phyloP scores from a whole-genome alignment of 2,329 filamentous ascomycete species.

The Dothiorella sarmentorum region DNA sequence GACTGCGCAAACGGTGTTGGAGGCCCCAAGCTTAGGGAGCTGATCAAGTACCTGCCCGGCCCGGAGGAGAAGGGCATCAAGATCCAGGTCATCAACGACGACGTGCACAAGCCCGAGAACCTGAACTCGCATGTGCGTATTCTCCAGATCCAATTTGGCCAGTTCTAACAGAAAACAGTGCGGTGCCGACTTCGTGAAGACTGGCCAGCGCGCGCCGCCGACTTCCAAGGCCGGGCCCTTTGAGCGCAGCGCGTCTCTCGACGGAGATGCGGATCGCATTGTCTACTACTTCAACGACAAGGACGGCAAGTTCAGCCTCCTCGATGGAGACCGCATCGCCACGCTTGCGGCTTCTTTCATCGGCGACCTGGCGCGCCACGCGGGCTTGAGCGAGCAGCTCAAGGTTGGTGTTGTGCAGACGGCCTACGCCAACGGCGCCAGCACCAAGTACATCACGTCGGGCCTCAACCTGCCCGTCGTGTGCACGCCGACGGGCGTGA shows the following conservation, averaged over 20 bases:
- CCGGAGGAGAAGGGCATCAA: conserved; percentile 67
- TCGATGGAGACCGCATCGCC: conserved; percentile 95
- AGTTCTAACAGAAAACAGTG: conserved; percentile 52
- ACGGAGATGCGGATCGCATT: conserved; percentile 92
- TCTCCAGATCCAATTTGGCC: background rate
- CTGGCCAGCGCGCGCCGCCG: conserved; percentile 84
- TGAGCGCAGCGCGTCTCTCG: conserved; percentile 82
- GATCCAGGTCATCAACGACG: conserved; percentile 86
- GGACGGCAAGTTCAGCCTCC: conserved; percentile 79
- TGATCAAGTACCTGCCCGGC: conserved; percentile 76
- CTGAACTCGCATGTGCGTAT: conserved; percentile 76
- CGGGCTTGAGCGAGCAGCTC: conserved; percentile 73
- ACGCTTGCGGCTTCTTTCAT: conserved; percentile 93
- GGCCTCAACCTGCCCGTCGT: conserved; percentile 84
- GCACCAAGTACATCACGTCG: conserved; percentile 86
- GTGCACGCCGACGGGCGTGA: conserved; percentile 93
- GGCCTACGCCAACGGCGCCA: conserved; percentile 94
- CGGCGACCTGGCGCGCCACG: conserved; percentile 76
- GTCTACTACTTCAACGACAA: conserved; percentile 92
- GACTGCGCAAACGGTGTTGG: conserved; percentile 98
- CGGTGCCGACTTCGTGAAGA: conserved; percentile 97
- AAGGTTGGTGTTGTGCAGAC: conserved; percentile 95
- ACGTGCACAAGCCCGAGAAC: conserved; percentile 83
- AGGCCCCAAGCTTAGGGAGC: conserved; percentile 80
- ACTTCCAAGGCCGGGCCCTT: conserved; percentile 72